phyloP scores from a whole-genome alignment of 805 yeast genomes.

The Pichia gijzeniarum region DNA sequence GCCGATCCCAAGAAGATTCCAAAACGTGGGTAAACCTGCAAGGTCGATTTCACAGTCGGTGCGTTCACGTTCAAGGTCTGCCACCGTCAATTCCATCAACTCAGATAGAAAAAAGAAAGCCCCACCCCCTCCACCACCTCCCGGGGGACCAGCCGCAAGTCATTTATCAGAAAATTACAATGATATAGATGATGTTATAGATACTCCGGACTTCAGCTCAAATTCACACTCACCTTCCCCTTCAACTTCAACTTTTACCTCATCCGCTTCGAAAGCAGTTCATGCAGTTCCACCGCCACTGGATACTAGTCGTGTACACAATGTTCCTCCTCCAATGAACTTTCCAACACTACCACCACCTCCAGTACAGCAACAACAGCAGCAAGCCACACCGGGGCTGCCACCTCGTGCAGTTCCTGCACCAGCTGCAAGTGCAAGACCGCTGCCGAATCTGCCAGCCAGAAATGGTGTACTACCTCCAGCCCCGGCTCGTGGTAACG shows the following conservation, averaged over 20 bases:
- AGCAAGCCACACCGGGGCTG: conserved; percentile 18
- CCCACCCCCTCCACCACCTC: conserved; percentile 36
- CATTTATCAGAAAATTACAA: conserved; percentile 12
- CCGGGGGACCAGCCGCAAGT: conserved; percentile 16
- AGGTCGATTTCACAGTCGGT: not conserved
- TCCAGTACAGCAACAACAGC: conserved; percentile 2
- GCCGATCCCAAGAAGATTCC: conserved; percentile 65
- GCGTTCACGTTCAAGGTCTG: conserved; percentile 12
- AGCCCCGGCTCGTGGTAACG: conserved; percentile 23
- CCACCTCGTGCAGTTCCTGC: conserved; percentile 24
- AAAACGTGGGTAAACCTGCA: conserved; percentile 18
- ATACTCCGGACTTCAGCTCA: not conserved
- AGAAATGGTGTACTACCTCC: conserved; percentile 22
- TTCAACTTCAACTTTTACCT: conserved; percentile 13
- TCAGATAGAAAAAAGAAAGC: conserved; percentile 27
- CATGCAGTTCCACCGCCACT: conserved; percentile 19
- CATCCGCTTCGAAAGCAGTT: not conserved
- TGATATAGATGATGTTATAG: conserved; percentile 3
- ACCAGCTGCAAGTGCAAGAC: conserved; percentile 15
- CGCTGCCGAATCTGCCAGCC: conserved; percentile 5
- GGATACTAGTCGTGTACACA: not conserved
- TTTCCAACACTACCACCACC: conserved; percentile 2
- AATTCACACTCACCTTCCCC: conserved; percentile 12
- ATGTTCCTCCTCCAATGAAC: conserved; percentile 16
- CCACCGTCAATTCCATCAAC: conserved; percentile 8